These are phyloP conservation scores for Aphanomyces stellatus DNA, from an alignment of 352 stramenopile species.

Conservation along the genomic window DNA sequence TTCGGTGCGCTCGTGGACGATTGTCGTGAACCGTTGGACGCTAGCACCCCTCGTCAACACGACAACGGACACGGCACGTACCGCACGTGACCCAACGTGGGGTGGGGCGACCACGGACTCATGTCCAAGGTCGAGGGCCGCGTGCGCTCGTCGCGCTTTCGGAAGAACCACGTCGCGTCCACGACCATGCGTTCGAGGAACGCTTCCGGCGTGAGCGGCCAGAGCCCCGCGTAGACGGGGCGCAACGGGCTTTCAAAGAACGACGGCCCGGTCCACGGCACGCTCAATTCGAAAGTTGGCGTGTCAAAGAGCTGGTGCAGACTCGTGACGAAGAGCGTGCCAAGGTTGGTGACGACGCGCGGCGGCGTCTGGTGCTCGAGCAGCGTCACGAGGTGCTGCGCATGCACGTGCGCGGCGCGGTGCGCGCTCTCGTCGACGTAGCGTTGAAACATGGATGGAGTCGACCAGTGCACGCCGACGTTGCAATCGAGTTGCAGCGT, in stretches of 20 bases:
- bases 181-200: constrained; percentile 5
- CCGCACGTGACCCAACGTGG: constrained; percentile 11
- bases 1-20: not conserved
- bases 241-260: not conserved
- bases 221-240: not conserved
- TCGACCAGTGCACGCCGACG: constrained; percentile 9
- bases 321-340: not conserved
- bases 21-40: constrained; percentile 4
- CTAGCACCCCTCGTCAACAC: too few species aligned
- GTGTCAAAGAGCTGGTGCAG: constrained; percentile 7
- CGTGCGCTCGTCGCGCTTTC: not conserved
- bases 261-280: not conserved
- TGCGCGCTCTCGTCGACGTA: not conserved
- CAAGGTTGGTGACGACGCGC: constrained; percentile 9
- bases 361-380: constrained; percentile 2
- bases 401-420: not conserved
- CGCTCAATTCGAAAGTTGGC: not conserved
- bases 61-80: not conserved
- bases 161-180: constrained; percentile 6
- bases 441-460: constrained; percentile 12
- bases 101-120: constrained; percentile 10
- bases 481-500: not conserved
- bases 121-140: constrained; percentile 7
- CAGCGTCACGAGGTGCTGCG: constrained; percentile 6
- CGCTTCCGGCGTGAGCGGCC: not conserved